phyloP scores from a whole-genome alignment of 1,284 basidiomycete species.

The Ganoderma lingzhi region DNA sequence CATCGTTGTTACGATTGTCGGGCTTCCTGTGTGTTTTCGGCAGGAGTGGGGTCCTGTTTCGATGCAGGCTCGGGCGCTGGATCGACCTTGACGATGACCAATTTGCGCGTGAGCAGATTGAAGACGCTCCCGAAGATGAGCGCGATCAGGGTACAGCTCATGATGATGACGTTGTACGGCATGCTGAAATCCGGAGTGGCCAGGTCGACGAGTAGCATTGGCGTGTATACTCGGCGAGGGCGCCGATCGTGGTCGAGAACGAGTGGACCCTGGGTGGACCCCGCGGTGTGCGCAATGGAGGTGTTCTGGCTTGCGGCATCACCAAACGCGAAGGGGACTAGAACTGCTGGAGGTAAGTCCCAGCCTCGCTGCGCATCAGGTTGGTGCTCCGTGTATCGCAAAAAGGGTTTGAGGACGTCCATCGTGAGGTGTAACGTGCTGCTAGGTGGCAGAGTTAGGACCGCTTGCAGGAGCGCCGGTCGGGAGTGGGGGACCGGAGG shows the following conservation, averaged over 20 bases:
- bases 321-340: constrained; percentile 55
- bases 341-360: constrained; percentile 87
- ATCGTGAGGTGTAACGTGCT: constrained; percentile 73
- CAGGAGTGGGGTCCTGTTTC: not conserved
- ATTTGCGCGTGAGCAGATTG: constrained; percentile 85
- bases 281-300: constrained; percentile 3
- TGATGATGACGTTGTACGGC: constrained; percentile 99
- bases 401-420: constrained; percentile 85
- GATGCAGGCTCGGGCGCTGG: constrained; percentile 7
- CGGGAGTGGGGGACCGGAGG: constrained; percentile 74
- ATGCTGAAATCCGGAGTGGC: constrained; percentile 99
- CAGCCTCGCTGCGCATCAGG: constrained; percentile 96
- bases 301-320: constrained; percentile 13
- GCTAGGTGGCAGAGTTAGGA: constrained; percentile 75
- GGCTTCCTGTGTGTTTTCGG: not conserved
- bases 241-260: constrained; percentile 12
- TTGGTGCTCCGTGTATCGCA: constrained; percentile 95
- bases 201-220: constrained; percentile 85
- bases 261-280: not conserved
- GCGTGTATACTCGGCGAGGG: constrained; percentile 74
- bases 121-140: constrained; percentile 94
- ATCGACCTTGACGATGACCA: constrained; percentile 58
- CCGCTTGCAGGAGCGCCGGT: constrained; percentile 79
- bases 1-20: not conserved
- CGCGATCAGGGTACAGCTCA: constrained; percentile 91